A percentile compares a stretch with the other conserved stretches of the same genome.
Evolutionary conservation across 768 basidiomycete species (phyloP).

Genomic region (Phylloporus sp.): DNA sequence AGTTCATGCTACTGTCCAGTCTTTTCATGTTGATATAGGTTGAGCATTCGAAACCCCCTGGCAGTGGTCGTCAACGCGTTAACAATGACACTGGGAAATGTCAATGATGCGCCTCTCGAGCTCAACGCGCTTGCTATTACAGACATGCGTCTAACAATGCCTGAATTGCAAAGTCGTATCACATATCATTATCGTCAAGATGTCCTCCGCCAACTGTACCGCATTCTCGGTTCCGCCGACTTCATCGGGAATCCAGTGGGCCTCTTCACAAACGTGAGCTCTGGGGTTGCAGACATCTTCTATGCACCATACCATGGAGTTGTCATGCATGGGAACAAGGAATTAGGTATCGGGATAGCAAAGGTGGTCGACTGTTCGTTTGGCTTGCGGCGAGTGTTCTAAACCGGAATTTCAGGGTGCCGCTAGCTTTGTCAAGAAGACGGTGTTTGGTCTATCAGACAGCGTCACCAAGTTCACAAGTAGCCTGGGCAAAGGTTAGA

Average conservation of each 20-base stretch:
- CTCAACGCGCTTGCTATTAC: constrained; percentile 93
- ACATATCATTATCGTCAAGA: constrained; percentile 92
- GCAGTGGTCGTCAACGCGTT: constrained; percentile 91
- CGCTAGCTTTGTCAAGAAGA: constrained; percentile 98
- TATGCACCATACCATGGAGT: constrained; percentile 97
- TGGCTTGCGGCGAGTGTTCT: constrained; percentile 1
- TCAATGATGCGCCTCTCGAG: constrained; percentile 92
- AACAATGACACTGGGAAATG: constrained; percentile 94
- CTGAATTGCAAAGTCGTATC: constrained; percentile 81
- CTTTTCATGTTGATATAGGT: constrained; percentile 34
- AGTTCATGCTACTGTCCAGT: background rate
- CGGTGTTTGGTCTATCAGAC: constrained; percentile 93
- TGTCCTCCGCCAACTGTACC: constrained; percentile 88
- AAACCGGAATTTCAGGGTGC: constrained; percentile 63
- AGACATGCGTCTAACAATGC: constrained; percentile 83
- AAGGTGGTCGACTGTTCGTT: constrained; percentile 47
- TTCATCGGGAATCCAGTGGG: constrained; percentile 96
- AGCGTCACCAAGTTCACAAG: constrained; percentile 98
- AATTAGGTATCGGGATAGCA: constrained; percentile 90
- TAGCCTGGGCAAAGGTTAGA: constrained; percentile 87
- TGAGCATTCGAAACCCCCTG: constrained; percentile 82
- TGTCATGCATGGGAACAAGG: constrained; percentile 93
- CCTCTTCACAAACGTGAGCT: constrained; percentile 96
- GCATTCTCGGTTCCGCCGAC: constrained; percentile 96
- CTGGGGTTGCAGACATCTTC: constrained; percentile 96